Percentiles rank a stretch among this genome's conserved stretches.
These are phyloP conservation scores for Diaporthe sp. DNA, from an alignment of 2,329 filamentous ascomycete genomes.

Conservation along the genomic window DNA sequence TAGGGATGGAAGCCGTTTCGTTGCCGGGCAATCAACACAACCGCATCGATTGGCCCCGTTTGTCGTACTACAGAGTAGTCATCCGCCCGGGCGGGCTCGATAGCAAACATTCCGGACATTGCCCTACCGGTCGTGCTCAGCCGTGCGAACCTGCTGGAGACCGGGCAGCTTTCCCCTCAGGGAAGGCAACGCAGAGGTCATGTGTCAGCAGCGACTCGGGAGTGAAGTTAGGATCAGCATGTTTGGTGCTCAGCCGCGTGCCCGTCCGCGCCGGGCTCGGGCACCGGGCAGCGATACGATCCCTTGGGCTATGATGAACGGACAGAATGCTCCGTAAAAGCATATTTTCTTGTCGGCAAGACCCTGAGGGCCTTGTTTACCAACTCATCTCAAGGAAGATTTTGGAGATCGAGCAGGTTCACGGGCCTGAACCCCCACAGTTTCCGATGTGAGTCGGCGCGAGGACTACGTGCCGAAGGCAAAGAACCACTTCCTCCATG, in stretches of 20 bases:
- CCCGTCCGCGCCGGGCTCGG: constrained; percentile 14
- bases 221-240: constrained; percentile 24
- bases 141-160: neutral
- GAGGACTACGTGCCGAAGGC: neutral
- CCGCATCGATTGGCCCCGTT: neutral
- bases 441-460: neutral
- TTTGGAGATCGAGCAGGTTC: neutral
- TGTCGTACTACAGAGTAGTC: neutral
- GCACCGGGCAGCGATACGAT: constrained; percentile 3
- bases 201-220: constrained; percentile 20
- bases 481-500: neutral
- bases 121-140: neutral
- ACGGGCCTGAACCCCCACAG: neutral
- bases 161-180: neutral
- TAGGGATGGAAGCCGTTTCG: neutral
- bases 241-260: constrained; percentile 17
- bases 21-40: neutral
- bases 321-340: constrained; percentile 14
- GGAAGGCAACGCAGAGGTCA: constrained; percentile 6
- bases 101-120: constrained; percentile 11
- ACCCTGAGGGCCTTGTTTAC: neutral
- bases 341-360: neutral
- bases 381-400: neutral
- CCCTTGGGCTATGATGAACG: neutral
- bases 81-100: neutral